Evolutionary conservation across 768 basidiomycete genomes (phyloP).

Genomic region (Collybiopsis confluens): DNA sequence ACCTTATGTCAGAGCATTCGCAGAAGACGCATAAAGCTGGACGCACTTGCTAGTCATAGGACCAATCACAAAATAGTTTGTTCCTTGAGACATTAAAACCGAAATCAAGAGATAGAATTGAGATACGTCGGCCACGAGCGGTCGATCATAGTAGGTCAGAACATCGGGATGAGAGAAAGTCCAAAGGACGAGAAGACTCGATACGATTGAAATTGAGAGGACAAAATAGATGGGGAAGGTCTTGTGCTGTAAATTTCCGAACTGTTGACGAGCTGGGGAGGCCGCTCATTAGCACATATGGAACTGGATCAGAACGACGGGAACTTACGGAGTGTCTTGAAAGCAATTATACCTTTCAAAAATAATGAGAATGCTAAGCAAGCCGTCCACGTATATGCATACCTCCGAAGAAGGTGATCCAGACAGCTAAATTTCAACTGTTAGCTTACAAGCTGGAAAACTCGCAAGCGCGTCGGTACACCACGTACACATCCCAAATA

Average conservation of each 20-base stretch:
- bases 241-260: constrained; percentile 68
- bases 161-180: constrained; percentile 54
- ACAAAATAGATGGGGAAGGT: constrained; percentile 75
- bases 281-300: too few relatives aligned
- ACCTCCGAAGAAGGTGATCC: constrained; percentile 71
- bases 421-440: constrained; percentile 30
- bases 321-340: constrained; percentile 51
- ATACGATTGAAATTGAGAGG: constrained; percentile 50
- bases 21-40: neutral
- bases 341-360: constrained; percentile 54
- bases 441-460: neutral
- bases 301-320: neutral
- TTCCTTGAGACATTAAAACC: constrained; percentile 43
- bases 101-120: constrained; percentile 56
- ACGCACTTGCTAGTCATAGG: constrained; percentile 67
- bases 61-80: constrained; percentile 68
- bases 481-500: constrained; percentile 63
- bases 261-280: constrained; percentile 59
- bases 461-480: too few relatives aligned
- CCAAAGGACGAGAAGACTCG: constrained; percentile 55
- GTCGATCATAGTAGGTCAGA: constrained; percentile 39
- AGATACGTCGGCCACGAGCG: constrained; percentile 54
- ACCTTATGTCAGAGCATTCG: neutral
- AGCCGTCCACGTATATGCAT: neutral
- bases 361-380: neutral